Evolutionary conservation across 176 grass and related monocot genomes (phyloP).

Genomic region (Rhipidocladum racemiflorum): DNA sequence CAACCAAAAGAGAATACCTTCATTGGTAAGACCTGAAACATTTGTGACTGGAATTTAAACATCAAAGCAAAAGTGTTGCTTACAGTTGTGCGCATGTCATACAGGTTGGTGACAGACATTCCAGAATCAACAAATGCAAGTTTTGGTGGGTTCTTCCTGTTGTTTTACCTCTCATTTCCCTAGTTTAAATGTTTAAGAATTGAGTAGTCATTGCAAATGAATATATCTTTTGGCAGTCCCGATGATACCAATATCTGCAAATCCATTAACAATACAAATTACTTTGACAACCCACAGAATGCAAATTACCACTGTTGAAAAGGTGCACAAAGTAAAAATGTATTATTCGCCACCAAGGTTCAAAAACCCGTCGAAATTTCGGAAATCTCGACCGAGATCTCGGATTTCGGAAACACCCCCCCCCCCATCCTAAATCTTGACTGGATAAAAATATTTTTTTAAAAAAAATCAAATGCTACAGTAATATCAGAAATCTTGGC

Average conservation of each 20-base stretch:
- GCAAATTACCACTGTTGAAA: constrained; percentile 13
- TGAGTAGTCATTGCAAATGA: background rate
- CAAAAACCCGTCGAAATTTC: too few relatives aligned
- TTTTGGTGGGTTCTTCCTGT: constrained; percentile 47
- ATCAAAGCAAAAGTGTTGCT: constrained; percentile 24
- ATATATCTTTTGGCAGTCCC: background rate
- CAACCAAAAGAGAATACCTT: constrained; percentile 91
- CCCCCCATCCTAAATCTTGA: too few relatives aligned
- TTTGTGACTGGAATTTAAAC: constrained; percentile 16
- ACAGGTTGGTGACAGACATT: constrained; percentile 97
- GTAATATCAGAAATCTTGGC: too few relatives aligned
- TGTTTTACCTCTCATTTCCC: constrained; percentile 19
- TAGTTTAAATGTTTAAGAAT: constrained; percentile 37
- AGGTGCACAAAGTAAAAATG: constrained; percentile 10
- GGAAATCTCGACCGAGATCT: too few relatives aligned
- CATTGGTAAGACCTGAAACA: constrained; percentile 80
- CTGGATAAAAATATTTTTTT: too few relatives aligned
- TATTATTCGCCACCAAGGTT: background rate
- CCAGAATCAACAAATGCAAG: constrained; percentile 72
- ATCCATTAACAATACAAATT: background rate
- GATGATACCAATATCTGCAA: background rate
- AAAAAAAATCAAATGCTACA: too few relatives aligned
- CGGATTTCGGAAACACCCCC: too few relatives aligned
- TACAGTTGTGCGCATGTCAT: constrained; percentile 22
- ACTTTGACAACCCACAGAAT: background rate